Evolutionary conservation across 2,329 filamentous ascomycete genomes (phyloP).

Genomic region (Venturia asperata): DNA sequence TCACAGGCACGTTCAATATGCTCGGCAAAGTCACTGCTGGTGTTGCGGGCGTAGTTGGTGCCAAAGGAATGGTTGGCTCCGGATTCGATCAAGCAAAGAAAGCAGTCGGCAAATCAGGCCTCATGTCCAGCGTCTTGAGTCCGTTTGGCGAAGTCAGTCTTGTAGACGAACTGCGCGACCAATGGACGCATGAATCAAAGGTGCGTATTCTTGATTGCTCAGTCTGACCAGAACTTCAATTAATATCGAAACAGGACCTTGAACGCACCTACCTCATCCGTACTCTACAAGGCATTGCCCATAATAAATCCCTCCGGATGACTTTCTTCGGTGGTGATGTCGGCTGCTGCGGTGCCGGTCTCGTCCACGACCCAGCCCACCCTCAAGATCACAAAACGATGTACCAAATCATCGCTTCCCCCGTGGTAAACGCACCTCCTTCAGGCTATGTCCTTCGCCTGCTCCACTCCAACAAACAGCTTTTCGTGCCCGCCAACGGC

Average conservation of each 20-base stretch:
- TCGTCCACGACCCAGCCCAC: constrained; percentile 88
- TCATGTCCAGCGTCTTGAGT: constrained; percentile 93
- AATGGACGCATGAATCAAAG: constrained; percentile 98
- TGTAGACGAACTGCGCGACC: constrained; percentile 86
- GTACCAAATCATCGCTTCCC: constrained; percentile 94
- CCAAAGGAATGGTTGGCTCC: constrained; percentile 83
- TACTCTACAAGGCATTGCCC: constrained; percentile 87
- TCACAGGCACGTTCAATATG: constrained; percentile 94
- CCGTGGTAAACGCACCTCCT: constrained; percentile 84
- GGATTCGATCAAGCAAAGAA: constrained; percentile 95
- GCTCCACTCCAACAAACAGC: constrained; percentile 87
- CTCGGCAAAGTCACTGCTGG: constrained; percentile 92
- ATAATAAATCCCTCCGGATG: constrained; percentile 93
- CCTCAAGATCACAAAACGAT: constrained; percentile 96
- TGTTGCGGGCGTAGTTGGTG: constrained; percentile 89
- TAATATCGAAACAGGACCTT: constrained; percentile 54
- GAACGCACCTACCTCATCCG: constrained; percentile 95
- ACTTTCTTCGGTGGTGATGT: constrained; percentile 93
- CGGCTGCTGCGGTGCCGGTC: constrained; percentile 81
- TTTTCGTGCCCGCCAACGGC: constrained; percentile 91
- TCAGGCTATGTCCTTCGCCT: constrained; percentile 82
- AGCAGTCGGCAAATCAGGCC: constrained; percentile 85
- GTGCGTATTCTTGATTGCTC: constrained; percentile 32
- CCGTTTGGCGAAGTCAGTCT: constrained; percentile 95
- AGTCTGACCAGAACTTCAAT: constrained; percentile 22